Base-by-base conservation (phyloP, 139 green algal genomes). In the Ettlia oleoabundans region DNA sequence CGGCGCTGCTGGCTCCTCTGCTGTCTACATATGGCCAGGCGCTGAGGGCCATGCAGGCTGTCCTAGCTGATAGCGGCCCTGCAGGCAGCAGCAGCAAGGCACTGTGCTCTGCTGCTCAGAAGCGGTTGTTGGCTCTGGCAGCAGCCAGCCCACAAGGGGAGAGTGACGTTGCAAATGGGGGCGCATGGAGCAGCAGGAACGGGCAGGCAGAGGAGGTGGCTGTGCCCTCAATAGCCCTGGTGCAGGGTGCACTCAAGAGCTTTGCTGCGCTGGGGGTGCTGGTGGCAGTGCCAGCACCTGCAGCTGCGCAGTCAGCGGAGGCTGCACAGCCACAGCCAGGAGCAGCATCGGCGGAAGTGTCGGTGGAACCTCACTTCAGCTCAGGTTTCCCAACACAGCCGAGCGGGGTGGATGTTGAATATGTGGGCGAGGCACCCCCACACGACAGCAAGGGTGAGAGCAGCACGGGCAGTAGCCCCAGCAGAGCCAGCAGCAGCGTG, bases 1-100 rank as follows among this genome's bases (percentile, higher is more conserved):
- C 82, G 1, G 62, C 61, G 6, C 67, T 81, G 73, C 73, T 86
- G 43, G 63, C 53, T 19, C 82, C 82, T 30, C 74, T 83, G 40
- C 37, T 86, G 15, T 51, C 74, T 32, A 86, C 70, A 2, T 86
- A 86, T 64, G 15, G 32, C 2, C 51, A 69, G 32, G 64, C 65
- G 7, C 63, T 78, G 62, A 47, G 53, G 18, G 61, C 52, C 1
- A 38, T 75, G 35, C 55, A 47, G 63, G 64, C n/a, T 26, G 53
- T 18, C 33, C 82, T 86, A 30, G 35, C 38, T 4, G 47, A 5
- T 0, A 74, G 41, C 18, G 51, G 42, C 33, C 51, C 37, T 0
- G 4, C n/a, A 21, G 65, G 65, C 18, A 22, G 7, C 4, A 63
- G 22, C 42, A 51, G 21, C 42, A 76, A 76, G 64, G 78, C 55